Evolutionary conservation across 2,329 filamentous ascomycete genomes (phyloP).

Genomic region (Fusarium siculi): DNA sequence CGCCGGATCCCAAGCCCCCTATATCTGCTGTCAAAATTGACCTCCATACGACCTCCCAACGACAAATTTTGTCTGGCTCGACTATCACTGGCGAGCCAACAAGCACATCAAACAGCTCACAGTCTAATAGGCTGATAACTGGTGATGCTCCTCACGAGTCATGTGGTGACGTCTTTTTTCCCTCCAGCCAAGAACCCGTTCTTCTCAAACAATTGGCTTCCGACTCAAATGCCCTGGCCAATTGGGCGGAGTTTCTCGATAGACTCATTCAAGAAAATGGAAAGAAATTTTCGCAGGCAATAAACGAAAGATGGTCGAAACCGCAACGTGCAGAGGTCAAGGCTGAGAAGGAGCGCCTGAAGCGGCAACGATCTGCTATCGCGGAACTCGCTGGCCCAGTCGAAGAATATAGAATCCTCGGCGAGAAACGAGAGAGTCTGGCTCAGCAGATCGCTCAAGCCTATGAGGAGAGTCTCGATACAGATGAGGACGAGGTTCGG

Average conservation of each 20-base stretch:
- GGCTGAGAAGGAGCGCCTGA: slow-evolving; percentile 59
- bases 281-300: slow-evolving; percentile 58
- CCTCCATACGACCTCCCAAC: slow-evolving; percentile 21
- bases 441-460: slow-evolving; percentile 59
- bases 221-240: slow-evolving; percentile 48
- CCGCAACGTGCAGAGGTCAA: slow-evolving; percentile 60
- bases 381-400: slow-evolving; percentile 55
- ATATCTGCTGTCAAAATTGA: neutral
- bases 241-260: slow-evolving; percentile 53
- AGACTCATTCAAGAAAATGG: slow-evolving; percentile 59
- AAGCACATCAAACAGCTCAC: slow-evolving; percentile 7
- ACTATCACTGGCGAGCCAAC: neutral
- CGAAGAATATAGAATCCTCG: slow-evolving; percentile 55
- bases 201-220: slow-evolving; percentile 47
- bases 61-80: slow-evolving; percentile 20
- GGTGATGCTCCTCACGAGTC: slow-evolving; percentile 10
- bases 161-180: neutral
- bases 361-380: slow-evolving; percentile 58
- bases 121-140: slow-evolving; percentile 6
- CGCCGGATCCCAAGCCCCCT: neutral
- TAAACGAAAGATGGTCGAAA: slow-evolving; percentile 58
- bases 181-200: slow-evolving; percentile 9
- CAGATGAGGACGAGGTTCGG: slow-evolving; percentile 61
- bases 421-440: slow-evolving; percentile 57
- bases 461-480: slow-evolving; percentile 63